Conservation (phyloP, 352 stramenopile species). For the Globisporangium heterothallicum region DNA sequence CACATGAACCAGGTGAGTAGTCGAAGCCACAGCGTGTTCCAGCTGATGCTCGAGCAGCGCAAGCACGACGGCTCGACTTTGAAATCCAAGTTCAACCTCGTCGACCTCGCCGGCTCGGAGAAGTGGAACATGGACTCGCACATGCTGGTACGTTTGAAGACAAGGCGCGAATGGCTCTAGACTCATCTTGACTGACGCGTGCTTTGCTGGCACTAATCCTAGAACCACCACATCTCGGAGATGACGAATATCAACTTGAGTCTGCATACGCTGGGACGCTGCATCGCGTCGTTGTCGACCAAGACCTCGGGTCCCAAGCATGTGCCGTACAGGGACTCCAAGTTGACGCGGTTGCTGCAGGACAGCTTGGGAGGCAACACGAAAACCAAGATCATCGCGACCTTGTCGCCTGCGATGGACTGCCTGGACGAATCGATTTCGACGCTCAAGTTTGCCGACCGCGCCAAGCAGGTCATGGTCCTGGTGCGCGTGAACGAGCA, state of each 20-base stretch:
- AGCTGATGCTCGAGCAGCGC: slow-evolving; percentile 77
- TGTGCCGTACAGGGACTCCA: slow-evolving; percentile 92
- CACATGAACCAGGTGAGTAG: slow-evolving; percentile 90
- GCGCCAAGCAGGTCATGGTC: slow-evolving; percentile 89
- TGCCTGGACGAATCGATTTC: slow-evolving; percentile 91
- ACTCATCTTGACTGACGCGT: not conserved
- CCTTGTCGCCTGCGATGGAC: slow-evolving; percentile 76
- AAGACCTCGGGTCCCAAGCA: slow-evolving; percentile 40
- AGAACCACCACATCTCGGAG: slow-evolving; percentile 84
- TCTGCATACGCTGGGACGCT: slow-evolving; percentile 88
- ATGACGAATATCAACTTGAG: slow-evolving; percentile 95
- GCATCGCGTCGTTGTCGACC: slow-evolving; percentile 74
- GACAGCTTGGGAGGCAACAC: slow-evolving; percentile 86
- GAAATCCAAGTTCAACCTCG: slow-evolving; percentile 92
- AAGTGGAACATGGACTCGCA: slow-evolving; percentile 88
- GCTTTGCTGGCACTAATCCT: not conserved
- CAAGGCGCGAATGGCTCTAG: no score
- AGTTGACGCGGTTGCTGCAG: slow-evolving; percentile 89
- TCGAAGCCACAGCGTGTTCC: slow-evolving; percentile 88
- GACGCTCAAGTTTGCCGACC: slow-evolving; percentile 92
- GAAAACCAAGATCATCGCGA: slow-evolving; percentile 91
- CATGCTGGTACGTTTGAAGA: slow-evolving; percentile 48
- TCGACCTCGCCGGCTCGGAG: slow-evolving; percentile 92
- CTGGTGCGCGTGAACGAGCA: slow-evolving; percentile 82
- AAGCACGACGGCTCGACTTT: slow-evolving; percentile 63